Base-by-base conservation (phyloP, 441 rosid genomes). In the Adansonia rubrostipa region DNA sequence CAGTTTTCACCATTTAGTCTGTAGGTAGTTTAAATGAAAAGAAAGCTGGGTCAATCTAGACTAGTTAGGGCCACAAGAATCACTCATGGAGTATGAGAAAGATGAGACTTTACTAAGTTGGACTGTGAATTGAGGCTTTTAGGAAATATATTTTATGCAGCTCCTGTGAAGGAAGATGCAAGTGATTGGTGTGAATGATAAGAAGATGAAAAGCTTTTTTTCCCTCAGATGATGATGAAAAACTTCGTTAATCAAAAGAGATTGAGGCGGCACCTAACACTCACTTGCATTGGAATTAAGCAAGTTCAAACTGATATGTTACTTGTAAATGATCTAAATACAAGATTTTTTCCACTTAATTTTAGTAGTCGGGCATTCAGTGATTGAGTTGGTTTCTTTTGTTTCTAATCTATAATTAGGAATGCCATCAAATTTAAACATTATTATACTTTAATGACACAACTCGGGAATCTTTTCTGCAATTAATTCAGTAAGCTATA, bases 401-500 rank as follows among this genome's bases (percentile, higher is more conserved):
- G 33, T 17, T 75, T 75, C 51, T 51, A 75, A 42, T 57, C 40
- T 20, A 64, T 13, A 71, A 71, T 53, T 53, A 71, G 62, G n/a
- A 33, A 71, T 53, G 24, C 9, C 61, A 53, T 53, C 48, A 33
- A 53, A 47, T 33, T 48, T 53, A 71, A 53, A 28, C 47, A 15
- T 71, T 71, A 28, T 68, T 47, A 48, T 44, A 4, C 78, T 65
- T 75, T 51, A 63, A 50, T 50, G 47, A 9, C 33, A 33, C 28
- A 64, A 40, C 36, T 28, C 28, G 15, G 70, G 51, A 50, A 76
- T 65, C 70, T 65, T 20, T 20, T 75, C 62, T 51, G 50, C 71
- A 51, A 17, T 75, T 22, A 76, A 76, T 76, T 51, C 57, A 19
- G 62, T 36, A 51, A 76, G 71, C 64, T 65, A 51, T 51, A 51